A percentile compares a stretch with the other conserved stretches of the same genome.
Conservation (phyloP, 2,329 filamentous ascomycete species). For the Ascocoryne sarcoides region DNA sequence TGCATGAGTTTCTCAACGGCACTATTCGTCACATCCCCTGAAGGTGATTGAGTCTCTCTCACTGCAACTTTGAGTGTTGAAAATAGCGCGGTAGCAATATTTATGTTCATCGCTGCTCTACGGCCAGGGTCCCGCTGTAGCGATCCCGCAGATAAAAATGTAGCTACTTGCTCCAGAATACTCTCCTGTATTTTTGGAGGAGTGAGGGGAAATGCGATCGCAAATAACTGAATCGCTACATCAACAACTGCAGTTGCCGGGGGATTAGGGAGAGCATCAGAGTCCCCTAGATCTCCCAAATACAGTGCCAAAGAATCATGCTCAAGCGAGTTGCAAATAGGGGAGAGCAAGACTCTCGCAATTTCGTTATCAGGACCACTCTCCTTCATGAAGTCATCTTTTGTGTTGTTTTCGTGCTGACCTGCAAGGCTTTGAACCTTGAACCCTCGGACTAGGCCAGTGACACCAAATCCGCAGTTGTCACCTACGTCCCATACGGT, state of each 20-base stretch:
- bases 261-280: conserved; percentile 54
- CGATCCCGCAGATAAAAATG: conserved; percentile 71
- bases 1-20: conserved; percentile 80
- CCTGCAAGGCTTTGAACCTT: conserved; percentile 62
- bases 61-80: conserved; percentile 75
- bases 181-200: conserved; percentile 91
- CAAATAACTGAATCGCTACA: conserved; percentile 86
- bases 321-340: conserved; percentile 75
- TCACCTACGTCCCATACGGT: conserved; percentile 92
- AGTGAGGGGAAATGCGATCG: conserved; percentile 81
- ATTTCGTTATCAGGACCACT: conserved; percentile 56
- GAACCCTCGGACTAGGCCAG: conserved; percentile 72
- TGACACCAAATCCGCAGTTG: conserved; percentile 91
- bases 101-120: conserved; percentile 84
- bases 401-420: conserved; percentile 47
- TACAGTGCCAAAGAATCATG: conserved; percentile 84
- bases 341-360: conserved; percentile 53
- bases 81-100: conserved; percentile 74
- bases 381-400: conserved; percentile 42
- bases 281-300: conserved; percentile 40
- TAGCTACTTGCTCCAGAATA: conserved; percentile 85
- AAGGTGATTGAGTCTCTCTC: conserved; percentile 64
- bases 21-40: conserved; percentile 64
- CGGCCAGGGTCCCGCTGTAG: conserved; percentile 80
- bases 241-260: conserved; percentile 92